phyloP scores from a whole-genome alignment of 331 rosid species.

The Acacia pycnantha region DNA sequence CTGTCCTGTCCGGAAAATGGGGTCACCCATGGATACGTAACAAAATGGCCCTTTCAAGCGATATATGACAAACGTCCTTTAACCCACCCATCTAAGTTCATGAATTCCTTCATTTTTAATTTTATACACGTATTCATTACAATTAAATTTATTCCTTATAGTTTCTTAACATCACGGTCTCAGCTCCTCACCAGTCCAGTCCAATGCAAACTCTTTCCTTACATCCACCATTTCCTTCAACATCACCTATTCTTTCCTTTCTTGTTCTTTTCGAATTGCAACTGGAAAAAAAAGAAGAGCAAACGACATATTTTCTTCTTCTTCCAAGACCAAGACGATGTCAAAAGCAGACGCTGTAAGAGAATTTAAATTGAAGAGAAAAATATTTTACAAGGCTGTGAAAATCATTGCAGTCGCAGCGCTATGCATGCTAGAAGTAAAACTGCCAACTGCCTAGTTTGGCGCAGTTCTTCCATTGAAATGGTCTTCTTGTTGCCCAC shows the following conservation, averaged over 20 bases:
- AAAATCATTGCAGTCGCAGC: conserved; percentile 26
- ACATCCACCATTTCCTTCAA: neutral
- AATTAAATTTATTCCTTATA: neutral
- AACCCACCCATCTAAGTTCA: neutral
- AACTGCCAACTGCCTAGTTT: conserved; percentile 39
- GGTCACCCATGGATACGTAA: neutral
- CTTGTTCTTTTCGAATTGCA: neutral
- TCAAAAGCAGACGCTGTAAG: neutral
- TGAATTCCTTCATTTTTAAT: neutral
- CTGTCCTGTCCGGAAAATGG: neutral
- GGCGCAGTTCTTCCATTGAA: conserved; percentile 52
- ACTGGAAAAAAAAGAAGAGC: neutral
- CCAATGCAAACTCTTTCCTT: neutral
- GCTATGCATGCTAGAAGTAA: neutral
- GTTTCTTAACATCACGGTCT: neutral
- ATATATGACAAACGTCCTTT: neutral
- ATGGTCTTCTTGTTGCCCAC: conserved; percentile 50
- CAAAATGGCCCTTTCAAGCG: neutral
- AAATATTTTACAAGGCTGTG: neutral
- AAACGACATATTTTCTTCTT: neutral
- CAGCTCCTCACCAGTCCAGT: too few species aligned
- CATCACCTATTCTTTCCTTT: neutral
- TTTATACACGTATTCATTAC: neutral
- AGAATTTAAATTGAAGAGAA: neutral
- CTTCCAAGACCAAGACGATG: conserved; percentile 5